Evolutionary conservation across 192 early-diverging fungal genomes (phyloP).

Genomic region (Geosiphon pyriformis): DNA sequence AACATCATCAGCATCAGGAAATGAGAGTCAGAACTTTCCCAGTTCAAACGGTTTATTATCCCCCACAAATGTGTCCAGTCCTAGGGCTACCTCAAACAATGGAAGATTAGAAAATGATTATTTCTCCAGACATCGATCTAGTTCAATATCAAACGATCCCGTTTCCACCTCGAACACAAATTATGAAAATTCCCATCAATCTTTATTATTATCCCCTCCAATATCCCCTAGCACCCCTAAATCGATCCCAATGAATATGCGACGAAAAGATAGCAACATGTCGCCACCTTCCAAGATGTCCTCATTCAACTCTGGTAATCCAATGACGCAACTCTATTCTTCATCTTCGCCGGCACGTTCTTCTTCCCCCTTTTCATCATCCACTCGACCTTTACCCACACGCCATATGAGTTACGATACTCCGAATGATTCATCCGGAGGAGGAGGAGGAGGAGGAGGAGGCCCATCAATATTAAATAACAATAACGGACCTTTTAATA

Average conservation of each 20-base stretch:
- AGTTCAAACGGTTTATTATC: slow-evolving; percentile 1
- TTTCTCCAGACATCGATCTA: slow-evolving; percentile 4
- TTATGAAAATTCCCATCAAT: not conserved
- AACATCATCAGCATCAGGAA: no score
- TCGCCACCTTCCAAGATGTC: not conserved
- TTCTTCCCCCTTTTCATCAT: slow-evolving; percentile 5
- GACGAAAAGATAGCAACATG: not conserved
- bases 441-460: not conserved
- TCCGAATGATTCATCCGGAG: not conserved
- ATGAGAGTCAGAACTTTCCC: not conserved
- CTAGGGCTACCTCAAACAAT: not conserved
- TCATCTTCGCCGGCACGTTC: not conserved
- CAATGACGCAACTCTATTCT: not conserved
- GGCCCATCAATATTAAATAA: no score
- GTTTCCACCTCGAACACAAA: not conserved
- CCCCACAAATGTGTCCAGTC: slow-evolving; percentile 6
- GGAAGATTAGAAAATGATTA: slow-evolving; percentile 20
- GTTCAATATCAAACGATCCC: not conserved
- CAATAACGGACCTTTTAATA: no score
- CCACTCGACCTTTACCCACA: slow-evolving; percentile 8
- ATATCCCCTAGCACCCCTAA: not conserved
- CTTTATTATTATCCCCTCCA: slow-evolving; percentile 7
- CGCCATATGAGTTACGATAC: slow-evolving; percentile 3
- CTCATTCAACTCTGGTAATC: not conserved
- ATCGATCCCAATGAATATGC: not conserved